A percentile compares a stretch with the other conserved stretches of the same genome.
Conservation (phyloP, 352 stramenopile species). For the Globisporangium takayamanum region DNA sequence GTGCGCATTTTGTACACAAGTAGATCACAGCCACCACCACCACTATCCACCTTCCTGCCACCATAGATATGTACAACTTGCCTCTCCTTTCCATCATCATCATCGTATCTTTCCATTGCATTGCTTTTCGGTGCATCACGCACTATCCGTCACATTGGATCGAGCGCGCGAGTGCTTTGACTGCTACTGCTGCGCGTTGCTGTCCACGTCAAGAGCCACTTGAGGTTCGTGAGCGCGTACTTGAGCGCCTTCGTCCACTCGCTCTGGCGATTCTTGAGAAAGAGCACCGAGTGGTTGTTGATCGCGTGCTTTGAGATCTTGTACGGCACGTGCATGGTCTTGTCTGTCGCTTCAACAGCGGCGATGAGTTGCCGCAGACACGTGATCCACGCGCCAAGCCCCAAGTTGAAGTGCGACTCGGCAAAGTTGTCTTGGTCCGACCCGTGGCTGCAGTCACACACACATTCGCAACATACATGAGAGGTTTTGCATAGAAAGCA, state of each 20-base stretch:
- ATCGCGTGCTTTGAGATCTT: constrained; percentile 74
- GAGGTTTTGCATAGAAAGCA: background rate
- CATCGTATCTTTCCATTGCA: background rate
- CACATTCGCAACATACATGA: constrained; percentile 12
- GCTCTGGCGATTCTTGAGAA: constrained; percentile 72
- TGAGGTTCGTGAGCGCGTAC: constrained; percentile 79
- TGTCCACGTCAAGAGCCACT: constrained; percentile 77
- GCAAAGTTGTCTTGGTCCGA: constrained; percentile 81
- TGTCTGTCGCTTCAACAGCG: constrained; percentile 47
- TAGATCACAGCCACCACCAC: background rate
- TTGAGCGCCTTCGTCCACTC: constrained; percentile 86
- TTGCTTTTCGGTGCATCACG: background rate
- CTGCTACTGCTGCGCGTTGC: constrained; percentile 27
- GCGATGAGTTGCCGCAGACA: constrained; percentile 67
- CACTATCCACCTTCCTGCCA: background rate
- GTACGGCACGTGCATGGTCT: constrained; percentile 65
- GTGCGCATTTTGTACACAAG: background rate
- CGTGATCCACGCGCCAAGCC: constrained; percentile 70
- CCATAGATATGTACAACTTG: background rate
- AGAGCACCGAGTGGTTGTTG: constrained; percentile 62
- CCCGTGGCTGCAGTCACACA: constrained; percentile 50
- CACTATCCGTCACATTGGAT: background rate
- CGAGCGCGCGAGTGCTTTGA: background rate
- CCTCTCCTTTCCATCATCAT: background rate
- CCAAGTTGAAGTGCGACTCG: constrained; percentile 84